phyloP scores from a whole-genome alignment of 129 eudicot species.

The Tanacetum coccineum region DNA sequence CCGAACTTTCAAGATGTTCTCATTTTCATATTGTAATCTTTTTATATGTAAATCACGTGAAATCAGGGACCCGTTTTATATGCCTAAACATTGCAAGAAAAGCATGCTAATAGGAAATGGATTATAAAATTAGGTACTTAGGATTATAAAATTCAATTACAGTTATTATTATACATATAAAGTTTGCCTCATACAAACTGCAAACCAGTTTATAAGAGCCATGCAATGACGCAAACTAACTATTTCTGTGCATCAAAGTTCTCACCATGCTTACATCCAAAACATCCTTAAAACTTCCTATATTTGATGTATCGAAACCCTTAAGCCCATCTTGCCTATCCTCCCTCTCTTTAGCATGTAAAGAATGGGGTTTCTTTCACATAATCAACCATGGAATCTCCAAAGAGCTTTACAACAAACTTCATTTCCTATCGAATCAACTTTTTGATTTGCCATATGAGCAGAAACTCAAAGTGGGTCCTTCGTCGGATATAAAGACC shows the following conservation, averaged over 20 bases:
- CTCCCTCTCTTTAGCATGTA: constrained; percentile 63
- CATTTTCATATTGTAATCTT: too few relatives aligned
- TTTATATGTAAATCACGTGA: too few relatives aligned
- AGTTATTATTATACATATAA: constrained; percentile 22
- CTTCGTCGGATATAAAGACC: constrained; percentile 53
- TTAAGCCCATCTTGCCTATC: constrained; percentile 42
- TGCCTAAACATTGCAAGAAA: too few relatives aligned
- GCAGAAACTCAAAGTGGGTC: constrained; percentile 68
- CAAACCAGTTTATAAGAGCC: constrained; percentile 26
- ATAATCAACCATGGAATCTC: constrained; percentile 84
- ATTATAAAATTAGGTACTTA: constrained; percentile 18
- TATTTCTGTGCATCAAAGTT: constrained; percentile 18
- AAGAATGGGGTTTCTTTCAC: constrained; percentile 95
- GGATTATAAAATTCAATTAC: constrained; percentile 16
- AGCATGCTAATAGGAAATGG: constrained; percentile 4
- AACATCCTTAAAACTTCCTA: constrained; percentile 64
- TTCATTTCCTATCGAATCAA: constrained; percentile 42
- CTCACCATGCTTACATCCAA: constrained; percentile 45
- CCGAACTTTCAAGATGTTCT: too few relatives aligned
- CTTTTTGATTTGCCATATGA: constrained; percentile 68
- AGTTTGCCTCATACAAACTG: constrained; percentile 24
- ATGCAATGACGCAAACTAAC: constrained; percentile 22
- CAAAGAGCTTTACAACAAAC: constrained; percentile 53
- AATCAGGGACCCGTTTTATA: too few relatives aligned
- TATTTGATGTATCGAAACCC: constrained; percentile 70